These are phyloP conservation scores for Pseudocercospora fijiensis DNA, from an alignment of 2,329 filamentous ascomycete species.

Conservation along the genomic window DNA sequence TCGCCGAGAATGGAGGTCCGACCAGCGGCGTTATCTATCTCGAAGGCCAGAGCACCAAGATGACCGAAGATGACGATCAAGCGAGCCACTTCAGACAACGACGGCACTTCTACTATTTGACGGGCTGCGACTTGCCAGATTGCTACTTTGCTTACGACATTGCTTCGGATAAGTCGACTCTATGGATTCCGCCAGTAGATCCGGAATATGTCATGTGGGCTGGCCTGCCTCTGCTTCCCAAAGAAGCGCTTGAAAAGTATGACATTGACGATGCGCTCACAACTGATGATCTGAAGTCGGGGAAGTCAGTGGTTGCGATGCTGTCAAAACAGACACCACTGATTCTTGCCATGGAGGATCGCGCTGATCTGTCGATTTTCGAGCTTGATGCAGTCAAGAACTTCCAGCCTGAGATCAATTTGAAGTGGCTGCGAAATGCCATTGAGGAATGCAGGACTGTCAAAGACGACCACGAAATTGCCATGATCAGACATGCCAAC, in stretches of 20 bases:
- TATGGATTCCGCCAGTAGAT: constrained; percentile 90
- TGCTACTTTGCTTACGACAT: constrained; percentile 82
- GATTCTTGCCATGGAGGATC: constrained; percentile 74
- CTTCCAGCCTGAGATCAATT: constrained; percentile 65
- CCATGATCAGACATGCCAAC: constrained; percentile 78
- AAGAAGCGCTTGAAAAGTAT: constrained; percentile 65
- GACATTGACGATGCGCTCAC: constrained; percentile 57
- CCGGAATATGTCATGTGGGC: constrained; percentile 92
- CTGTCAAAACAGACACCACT: constrained; percentile 43
- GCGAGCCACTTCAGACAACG: constrained; percentile 64
- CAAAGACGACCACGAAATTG: constrained; percentile 82
- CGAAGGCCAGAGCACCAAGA: constrained; percentile 75
- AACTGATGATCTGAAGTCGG: constrained; percentile 68
- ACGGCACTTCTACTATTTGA: constrained; percentile 92
- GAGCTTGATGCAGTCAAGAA: constrained; percentile 64
- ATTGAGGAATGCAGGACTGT: constrained; percentile 79
- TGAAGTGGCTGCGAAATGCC: constrained; percentile 56
- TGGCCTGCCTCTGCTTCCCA: constrained; percentile 75
- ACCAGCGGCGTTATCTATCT: constrained; percentile 77
- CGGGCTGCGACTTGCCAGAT: constrained; percentile 79
- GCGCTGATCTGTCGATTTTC: constrained; percentile 53
- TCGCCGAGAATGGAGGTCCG: constrained; percentile 64
- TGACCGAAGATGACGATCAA: constrained; percentile 77
- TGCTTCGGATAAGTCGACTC: constrained; percentile 67
- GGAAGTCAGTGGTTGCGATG: constrained; percentile 57